phyloP scores from a whole-genome alignment of 1,284 basidiomycete species.

The Ustilago crameri region DNA sequence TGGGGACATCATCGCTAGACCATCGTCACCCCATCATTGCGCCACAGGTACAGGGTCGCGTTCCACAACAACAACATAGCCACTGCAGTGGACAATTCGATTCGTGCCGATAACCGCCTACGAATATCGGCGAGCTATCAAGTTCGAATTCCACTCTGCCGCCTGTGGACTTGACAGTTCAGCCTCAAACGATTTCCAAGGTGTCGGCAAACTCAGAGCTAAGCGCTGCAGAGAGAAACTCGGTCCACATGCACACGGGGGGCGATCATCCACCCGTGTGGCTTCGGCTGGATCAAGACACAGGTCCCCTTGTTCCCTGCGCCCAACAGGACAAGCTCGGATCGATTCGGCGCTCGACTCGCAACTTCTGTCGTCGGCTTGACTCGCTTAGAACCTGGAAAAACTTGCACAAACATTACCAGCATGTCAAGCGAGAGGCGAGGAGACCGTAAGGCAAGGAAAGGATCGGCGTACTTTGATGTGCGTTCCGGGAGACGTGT shows the following conservation, averaged over 20 bases:
- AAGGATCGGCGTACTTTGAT: slow-evolving; percentile 6
- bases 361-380: too few species aligned
- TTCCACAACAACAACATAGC: neutral
- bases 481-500: neutral
- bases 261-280: neutral
- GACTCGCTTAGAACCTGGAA: slow-evolving; percentile 7
- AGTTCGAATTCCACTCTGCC: neutral
- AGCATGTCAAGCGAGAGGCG: neutral
- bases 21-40: too few species aligned
- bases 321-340: too few species aligned
- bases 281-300: too few species aligned
- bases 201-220: neutral
- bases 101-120: slow-evolving; percentile 1
- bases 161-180: neutral
- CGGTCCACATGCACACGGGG: neutral
- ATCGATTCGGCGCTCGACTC: too few species aligned
- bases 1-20: too few species aligned
- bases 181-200: neutral
- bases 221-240: neutral
- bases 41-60: too few species aligned
- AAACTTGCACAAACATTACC: neutral
- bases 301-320: too few species aligned
- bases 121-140: neutral
- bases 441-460: neutral
- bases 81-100: neutral